A percentile compares a stretch with the other conserved stretches of the same genome.
phyloP scores from a whole-genome alignment of 179 eudicot genomes.

The Spergularia azorica region DNA sequence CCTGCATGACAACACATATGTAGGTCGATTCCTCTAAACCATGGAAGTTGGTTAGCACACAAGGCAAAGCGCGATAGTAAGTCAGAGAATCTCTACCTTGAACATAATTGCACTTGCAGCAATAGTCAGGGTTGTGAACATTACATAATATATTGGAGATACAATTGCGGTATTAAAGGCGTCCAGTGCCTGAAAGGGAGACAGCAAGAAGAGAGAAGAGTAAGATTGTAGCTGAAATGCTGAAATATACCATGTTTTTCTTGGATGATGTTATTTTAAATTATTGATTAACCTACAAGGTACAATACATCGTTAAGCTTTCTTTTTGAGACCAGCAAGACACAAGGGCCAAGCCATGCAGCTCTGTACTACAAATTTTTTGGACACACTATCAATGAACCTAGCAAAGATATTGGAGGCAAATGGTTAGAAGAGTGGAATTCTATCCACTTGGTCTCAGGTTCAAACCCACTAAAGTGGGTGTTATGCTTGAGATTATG shows the following conservation, averaged over 20 bases:
- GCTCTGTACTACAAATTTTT: background rate
- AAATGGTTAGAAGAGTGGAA: too few relatives aligned
- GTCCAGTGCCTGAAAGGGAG: conserved; percentile 64
- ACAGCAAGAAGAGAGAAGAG: background rate
- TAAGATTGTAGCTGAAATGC: background rate
- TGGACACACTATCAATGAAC: background rate
- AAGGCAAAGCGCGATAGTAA: background rate
- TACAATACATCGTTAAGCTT: too few relatives aligned
- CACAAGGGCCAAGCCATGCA: too few relatives aligned
- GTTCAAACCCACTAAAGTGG: too few relatives aligned
- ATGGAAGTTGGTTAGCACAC: background rate
- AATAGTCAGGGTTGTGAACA: conserved; percentile 84
- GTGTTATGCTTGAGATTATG: too few relatives aligned
- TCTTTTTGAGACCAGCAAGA: too few relatives aligned
- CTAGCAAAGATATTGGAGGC: background rate
- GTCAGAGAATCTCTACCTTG: conserved; percentile 49
- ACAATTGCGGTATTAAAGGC: conserved; percentile 83
- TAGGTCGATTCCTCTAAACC: background rate
- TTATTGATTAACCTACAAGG: background rate
- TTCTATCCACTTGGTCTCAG: too few relatives aligned
- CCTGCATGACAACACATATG: conserved; percentile 40
- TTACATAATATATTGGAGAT: conserved; percentile 88
- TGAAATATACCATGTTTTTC: background rate
- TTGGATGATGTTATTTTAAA: background rate
- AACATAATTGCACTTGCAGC: conserved; percentile 82